These are phyloP conservation scores for Stylonectria norvegica DNA, from an alignment of 2,329 filamentous ascomycete species.

Conservation along the genomic window DNA sequence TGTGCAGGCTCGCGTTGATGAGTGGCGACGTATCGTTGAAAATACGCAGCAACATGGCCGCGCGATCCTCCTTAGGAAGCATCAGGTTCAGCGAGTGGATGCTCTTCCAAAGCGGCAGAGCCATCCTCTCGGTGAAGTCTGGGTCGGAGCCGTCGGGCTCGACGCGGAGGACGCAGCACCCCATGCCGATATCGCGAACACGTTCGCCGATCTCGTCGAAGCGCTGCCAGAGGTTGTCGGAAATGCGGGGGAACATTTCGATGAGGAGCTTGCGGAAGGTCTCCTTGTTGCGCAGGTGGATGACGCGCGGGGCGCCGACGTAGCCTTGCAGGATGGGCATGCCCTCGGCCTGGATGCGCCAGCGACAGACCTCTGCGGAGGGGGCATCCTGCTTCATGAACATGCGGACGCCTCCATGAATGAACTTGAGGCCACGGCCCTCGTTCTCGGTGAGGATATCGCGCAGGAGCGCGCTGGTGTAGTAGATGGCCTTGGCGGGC, in stretches of 20 bases:
- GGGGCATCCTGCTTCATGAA: conserved; percentile 97
- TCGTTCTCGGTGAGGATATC: conserved; percentile 86
- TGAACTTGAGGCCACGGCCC: conserved; percentile 86
- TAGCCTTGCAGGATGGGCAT: conserved; percentile 88
- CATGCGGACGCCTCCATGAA: conserved; percentile 97
- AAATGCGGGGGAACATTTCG: conserved; percentile 94
- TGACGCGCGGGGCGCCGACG: conserved; percentile 72
- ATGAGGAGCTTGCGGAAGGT: conserved; percentile 80
- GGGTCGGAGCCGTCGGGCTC: conserved; percentile 66
- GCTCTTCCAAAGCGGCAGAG: conserved; percentile 91
- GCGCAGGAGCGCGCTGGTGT: conserved; percentile 79
- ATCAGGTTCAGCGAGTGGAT: conserved; percentile 91
- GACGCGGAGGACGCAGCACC: conserved; percentile 85
- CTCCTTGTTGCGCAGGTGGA: conserved; percentile 71
- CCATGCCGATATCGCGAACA: conserved; percentile 76
- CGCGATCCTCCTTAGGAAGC: conserved; percentile 94
- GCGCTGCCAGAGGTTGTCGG: conserved; percentile 67
- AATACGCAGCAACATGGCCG: conserved; percentile 84
- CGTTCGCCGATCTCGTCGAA: conserved; percentile 86
- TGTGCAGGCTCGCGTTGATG: conserved; percentile 63
- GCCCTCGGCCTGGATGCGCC: conserved; percentile 94
- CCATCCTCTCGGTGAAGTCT: conserved; percentile 71
- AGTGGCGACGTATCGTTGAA: conserved; percentile 87
- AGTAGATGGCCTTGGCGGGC: conserved; percentile 94
- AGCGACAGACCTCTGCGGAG: conserved; percentile 79